Conservation (phyloP, 169 alveolate genomes). For the Blepharisma undulans region DNA sequence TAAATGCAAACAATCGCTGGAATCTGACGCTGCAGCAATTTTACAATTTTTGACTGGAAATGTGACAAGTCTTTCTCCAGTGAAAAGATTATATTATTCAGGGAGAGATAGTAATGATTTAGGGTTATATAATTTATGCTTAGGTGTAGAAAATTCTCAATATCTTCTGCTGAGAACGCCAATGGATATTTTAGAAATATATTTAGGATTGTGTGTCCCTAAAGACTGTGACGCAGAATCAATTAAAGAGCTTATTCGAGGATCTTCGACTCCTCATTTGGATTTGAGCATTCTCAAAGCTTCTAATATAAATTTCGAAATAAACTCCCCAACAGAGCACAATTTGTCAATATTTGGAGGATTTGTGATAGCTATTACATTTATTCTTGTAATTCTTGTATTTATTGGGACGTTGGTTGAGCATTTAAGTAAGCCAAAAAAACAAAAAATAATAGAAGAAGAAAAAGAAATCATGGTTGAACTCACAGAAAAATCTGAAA, state of each 20-base stretch:
- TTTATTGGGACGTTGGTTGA: background rate
- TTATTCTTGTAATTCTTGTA: background rate
- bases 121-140: constrained; percentile 29
- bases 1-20: background rate
- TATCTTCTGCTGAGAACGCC: background rate
- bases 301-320: background rate
- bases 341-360: background rate
- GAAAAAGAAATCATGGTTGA: background rate
- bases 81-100: background rate
- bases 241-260: background rate
- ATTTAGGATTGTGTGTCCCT: constrained; percentile 25
- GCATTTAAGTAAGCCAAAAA: background rate
- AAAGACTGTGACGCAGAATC: constrained; percentile 1
- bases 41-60: background rate
- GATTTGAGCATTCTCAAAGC: background rate
- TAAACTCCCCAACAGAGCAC: background rate
- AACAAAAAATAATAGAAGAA: background rate
- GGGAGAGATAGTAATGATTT: constrained; percentile 31
- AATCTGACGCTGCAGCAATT: background rate
- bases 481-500: background rate
- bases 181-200: background rate
- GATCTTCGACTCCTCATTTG: background rate
- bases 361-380: background rate
- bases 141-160: background rate
- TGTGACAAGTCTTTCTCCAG: background rate